These are phyloP conservation scores for Anisodus acutangulus DNA, from an alignment of 257 asterid species.

Conservation along the genomic window DNA sequence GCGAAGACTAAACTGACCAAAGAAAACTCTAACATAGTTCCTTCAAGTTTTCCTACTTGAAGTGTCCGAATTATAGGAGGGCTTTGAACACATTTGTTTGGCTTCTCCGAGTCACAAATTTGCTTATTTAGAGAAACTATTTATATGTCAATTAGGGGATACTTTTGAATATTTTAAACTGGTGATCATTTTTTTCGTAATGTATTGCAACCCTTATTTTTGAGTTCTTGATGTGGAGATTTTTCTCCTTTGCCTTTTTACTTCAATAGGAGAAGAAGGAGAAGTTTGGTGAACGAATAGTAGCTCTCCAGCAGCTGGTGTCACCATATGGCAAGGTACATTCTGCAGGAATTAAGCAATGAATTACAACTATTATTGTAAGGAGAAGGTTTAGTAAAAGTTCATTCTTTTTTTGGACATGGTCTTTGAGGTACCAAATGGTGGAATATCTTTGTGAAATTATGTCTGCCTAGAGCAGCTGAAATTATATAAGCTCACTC, in stretches of 20 bases:
- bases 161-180: background rate
- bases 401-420: background rate
- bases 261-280: slow-evolving; percentile 77
- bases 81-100: background rate
- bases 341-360: background rate
- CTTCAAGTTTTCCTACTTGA: background rate
- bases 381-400: background rate
- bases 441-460: background rate
- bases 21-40: slow-evolving; percentile 6
- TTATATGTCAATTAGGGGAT: background rate
- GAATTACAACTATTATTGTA: background rate
- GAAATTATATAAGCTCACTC: background rate
- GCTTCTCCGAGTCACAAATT: background rate
- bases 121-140: background rate
- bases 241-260: background rate
- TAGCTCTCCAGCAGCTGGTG: slow-evolving; percentile 91
- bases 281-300: slow-evolving; percentile 75
- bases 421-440: slow-evolving; percentile 1
- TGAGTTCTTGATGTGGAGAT: background rate
- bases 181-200: background rate
- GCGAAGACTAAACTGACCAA: background rate
- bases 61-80: background rate
- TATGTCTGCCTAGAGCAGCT: background rate
- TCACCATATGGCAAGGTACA: slow-evolving; percentile 94
- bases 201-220: background rate